Evolutionary conservation across 2,329 filamentous ascomycete species (phyloP), one percentile per base, ranked within the genome.

Genomic region (Colletotrichum sidae): DNA sequence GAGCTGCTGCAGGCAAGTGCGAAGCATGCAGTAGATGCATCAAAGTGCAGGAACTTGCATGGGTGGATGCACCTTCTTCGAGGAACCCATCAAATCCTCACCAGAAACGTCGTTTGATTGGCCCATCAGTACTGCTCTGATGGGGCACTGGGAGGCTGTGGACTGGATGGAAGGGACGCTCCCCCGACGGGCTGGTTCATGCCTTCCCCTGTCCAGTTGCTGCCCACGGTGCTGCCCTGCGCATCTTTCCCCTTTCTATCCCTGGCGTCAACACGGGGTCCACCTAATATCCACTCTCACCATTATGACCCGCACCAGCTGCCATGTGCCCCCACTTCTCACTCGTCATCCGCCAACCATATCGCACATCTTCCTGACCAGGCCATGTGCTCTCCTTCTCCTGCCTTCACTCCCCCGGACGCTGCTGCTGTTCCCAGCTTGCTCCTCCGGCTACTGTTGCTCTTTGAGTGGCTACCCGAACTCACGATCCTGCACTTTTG

Each of bases 341-440:
- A 33, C 11, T 25, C 58, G 51, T 6, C 25, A 4, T 11, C 37
- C 38, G 15, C 37, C 63, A 45, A 44, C 42, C 15, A 37, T 11
- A 57, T 49, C 45, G 39, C 33, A 25, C 37, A 37, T n/a, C 41
- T 63, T 57, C 63, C 63, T 39, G 62, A 53, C 38, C 41, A n/a
- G 5, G 47, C 63, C 63, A 66, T 66, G 63, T 66, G 63, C 58
- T 56, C 50, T 62, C 39, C 25, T 52, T 56, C 50, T 62, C 39
- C 25, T 52, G 47, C 63, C 45, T 52, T 54, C 35, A 41, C 52
- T 45, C 37, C 58, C 58, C 58, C 63, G 52, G 63, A 52, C 46
- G 44, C 54, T 17, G 58, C 56, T 52, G 60, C 58, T 62, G 7
- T 11, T 62, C 56, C 52, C 42, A 52, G 46, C 34, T 42, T 41